Evolutionary conservation across 768 basidiomycete genomes (phyloP).

Genomic region (Favolaschia claudopus): DNA sequence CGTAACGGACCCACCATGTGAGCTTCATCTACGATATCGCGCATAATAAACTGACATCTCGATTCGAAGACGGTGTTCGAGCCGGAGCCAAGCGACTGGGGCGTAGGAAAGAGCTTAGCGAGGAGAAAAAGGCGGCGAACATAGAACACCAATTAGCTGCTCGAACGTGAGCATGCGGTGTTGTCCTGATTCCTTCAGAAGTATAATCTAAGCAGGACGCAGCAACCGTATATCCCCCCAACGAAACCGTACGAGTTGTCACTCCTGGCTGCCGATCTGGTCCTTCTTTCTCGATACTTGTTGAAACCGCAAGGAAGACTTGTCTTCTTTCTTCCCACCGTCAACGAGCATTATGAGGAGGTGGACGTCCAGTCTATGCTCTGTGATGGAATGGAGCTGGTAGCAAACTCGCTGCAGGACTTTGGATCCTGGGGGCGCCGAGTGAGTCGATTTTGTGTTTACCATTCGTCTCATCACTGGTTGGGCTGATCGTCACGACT

Average conservation of each 20-base stretch:
- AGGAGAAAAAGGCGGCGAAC: slow-evolving; percentile 45
- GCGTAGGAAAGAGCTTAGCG: slow-evolving; percentile 60
- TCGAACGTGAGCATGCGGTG: slow-evolving; percentile 50
- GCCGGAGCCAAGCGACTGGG: slow-evolving; percentile 87
- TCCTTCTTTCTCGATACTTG: slow-evolving; percentile 81
- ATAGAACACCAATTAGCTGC: slow-evolving; percentile 45
- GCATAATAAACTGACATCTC: not conserved
- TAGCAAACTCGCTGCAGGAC: slow-evolving; percentile 89
- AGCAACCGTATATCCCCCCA: slow-evolving; percentile 85
- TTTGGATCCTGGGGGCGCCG: slow-evolving; percentile 96
- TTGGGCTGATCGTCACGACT: not conserved
- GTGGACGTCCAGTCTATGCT: slow-evolving; percentile 82
- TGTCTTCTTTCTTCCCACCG: slow-evolving; percentile 95
- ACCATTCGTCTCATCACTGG: not conserved
- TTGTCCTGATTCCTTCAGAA: not conserved
- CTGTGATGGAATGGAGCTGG: slow-evolving; percentile 87
- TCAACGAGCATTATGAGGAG: slow-evolving; percentile 90
- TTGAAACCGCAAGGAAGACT: slow-evolving; percentile 87
- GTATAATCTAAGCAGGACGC: slow-evolving; percentile 45
- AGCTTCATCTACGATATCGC: slow-evolving; percentile 33
- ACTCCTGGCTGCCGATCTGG: slow-evolving; percentile 80
- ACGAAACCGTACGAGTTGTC: slow-evolving; percentile 93
- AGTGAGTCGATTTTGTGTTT: slow-evolving; percentile 53
- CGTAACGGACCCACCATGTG: slow-evolving; percentile 93
- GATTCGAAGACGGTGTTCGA: slow-evolving; percentile 82